phyloP scores from a whole-genome alignment of 441 rosid species.

The Pelargonium myrrhifolium region DNA sequence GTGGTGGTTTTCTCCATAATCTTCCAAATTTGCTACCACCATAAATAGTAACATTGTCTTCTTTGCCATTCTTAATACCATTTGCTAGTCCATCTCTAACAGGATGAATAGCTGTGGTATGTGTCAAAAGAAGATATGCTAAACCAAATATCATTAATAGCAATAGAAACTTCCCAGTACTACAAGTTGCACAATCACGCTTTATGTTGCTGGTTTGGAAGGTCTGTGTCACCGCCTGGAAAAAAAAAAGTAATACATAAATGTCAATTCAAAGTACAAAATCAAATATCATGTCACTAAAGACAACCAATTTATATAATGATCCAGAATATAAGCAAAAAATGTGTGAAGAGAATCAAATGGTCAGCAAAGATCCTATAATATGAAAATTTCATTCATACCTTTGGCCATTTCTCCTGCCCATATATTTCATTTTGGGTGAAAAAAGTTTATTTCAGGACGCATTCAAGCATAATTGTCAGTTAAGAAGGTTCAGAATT shows the following conservation, averaged over 20 bases:
- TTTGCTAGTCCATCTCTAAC: conserved; percentile 26
- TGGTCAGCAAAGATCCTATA: neutral
- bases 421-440: no score
- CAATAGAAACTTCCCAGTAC: conserved; percentile 64
- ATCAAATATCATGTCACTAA: neutral
- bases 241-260: conserved; percentile 14
- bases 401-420: no score
- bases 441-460: no score
- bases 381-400: no score
- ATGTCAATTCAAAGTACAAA: conserved; percentile 18
- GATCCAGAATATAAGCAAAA: neutral
- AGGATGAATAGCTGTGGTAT: conserved; percentile 30
- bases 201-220: conserved; percentile 42
- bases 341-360: neutral
- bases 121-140: conserved; percentile 46
- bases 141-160: conserved; percentile 59
- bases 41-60: conserved; percentile 30
- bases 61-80: conserved; percentile 24
- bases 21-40: conserved; percentile 37
- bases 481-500: no score
- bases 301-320: neutral
- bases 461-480: no score
- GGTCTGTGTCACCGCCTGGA: conserved; percentile 60
- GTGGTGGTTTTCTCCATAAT: conserved; percentile 63
- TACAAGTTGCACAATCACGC: conserved; percentile 54